Evolutionary conservation across 2,329 filamentous ascomycete species (phyloP).

Genomic region (Penicillium sp.): DNA sequence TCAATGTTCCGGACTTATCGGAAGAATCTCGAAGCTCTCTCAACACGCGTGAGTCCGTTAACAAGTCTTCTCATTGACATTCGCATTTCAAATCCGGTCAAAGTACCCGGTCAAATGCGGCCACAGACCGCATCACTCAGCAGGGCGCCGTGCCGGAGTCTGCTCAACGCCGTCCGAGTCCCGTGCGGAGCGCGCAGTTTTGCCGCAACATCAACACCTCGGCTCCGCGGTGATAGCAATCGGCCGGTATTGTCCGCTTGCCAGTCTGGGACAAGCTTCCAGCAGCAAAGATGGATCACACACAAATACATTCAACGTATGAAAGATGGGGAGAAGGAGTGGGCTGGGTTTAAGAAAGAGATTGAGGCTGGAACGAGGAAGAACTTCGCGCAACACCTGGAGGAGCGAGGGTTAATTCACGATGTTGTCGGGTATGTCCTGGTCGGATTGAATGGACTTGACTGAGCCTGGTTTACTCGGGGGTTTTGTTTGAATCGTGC

Average conservation of each 20-base stretch:
- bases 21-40: constrained; percentile 17
- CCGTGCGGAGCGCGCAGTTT: constrained; percentile 26
- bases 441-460: neutral
- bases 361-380: constrained; percentile 45
- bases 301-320: constrained; percentile 36
- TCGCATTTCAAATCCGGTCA: constrained; percentile 9
- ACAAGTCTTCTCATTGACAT: constrained; percentile 1
- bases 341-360: constrained; percentile 40
- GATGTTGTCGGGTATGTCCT: constrained; percentile 45
- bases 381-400: constrained; percentile 44
- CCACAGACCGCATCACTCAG: constrained; percentile 23
- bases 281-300: constrained; percentile 39
- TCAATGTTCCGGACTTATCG: constrained; percentile 25
- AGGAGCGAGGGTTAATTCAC: constrained; percentile 47
- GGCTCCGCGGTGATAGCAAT: constrained; percentile 10
- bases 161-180: constrained; percentile 11
- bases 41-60: constrained; percentile 9
- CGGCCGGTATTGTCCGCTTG: constrained; percentile 14
- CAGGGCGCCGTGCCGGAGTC: constrained; percentile 22
- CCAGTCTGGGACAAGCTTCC: neutral
- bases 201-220: constrained; percentile 22
- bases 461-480: neutral
- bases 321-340: constrained; percentile 41
- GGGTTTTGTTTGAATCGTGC: neutral
- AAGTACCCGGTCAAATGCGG: constrained; percentile 33